Conservation (phyloP, 805 yeast species). For the Teunomyces gatunensis region DNA sequence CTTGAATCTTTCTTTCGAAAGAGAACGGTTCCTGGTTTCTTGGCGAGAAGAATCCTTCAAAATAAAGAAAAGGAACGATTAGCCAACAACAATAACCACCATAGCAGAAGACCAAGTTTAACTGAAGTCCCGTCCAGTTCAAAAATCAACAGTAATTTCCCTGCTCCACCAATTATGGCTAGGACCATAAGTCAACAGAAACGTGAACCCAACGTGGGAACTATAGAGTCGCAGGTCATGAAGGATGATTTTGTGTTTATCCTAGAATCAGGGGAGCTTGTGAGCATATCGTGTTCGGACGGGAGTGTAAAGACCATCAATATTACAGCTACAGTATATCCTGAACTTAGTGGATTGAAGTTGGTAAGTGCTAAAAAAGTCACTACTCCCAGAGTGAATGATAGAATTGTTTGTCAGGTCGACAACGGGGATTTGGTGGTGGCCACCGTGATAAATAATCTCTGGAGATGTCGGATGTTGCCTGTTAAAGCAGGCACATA, state of each 20-base stretch:
- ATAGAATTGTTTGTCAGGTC: slow-evolving; percentile 59
- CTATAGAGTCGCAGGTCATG: slow-evolving; percentile 16
- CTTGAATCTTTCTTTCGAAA: slow-evolving; percentile 61
- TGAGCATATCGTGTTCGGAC: slow-evolving; percentile 48
- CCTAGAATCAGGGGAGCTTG: slow-evolving; percentile 48
- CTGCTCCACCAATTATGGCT: slow-evolving; percentile 22
- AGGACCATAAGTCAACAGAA: slow-evolving; percentile 7
- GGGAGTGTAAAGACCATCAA: slow-evolving; percentile 39
- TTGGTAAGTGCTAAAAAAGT: slow-evolving; percentile 56
- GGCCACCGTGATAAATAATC: slow-evolving; percentile 62
- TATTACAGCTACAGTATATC: slow-evolving; percentile 20
- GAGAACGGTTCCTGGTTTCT: slow-evolving; percentile 48
- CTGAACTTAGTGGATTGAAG: slow-evolving; percentile 7
- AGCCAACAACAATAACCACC: background rate
- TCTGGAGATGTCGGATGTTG: slow-evolving; percentile 60
- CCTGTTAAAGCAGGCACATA: slow-evolving; percentile 45
- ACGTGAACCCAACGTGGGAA: slow-evolving; percentile 5
- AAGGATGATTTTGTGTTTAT: slow-evolving; percentile 53
- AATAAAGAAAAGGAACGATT: slow-evolving; percentile 15
- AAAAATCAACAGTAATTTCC: slow-evolving; percentile 33
- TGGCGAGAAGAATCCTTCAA: slow-evolving; percentile 32
- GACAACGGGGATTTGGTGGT: slow-evolving; percentile 53
- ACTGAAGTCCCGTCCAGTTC: slow-evolving; percentile 22
- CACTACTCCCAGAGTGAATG: slow-evolving; percentile 71
- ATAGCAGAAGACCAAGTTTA: slow-evolving; percentile 32